A percentile compares a stretch with the other conserved stretches of the same genome.
Conservation (phyloP, 2,329 filamentous ascomycete species). For the Daldinia eschscholtzii region DNA sequence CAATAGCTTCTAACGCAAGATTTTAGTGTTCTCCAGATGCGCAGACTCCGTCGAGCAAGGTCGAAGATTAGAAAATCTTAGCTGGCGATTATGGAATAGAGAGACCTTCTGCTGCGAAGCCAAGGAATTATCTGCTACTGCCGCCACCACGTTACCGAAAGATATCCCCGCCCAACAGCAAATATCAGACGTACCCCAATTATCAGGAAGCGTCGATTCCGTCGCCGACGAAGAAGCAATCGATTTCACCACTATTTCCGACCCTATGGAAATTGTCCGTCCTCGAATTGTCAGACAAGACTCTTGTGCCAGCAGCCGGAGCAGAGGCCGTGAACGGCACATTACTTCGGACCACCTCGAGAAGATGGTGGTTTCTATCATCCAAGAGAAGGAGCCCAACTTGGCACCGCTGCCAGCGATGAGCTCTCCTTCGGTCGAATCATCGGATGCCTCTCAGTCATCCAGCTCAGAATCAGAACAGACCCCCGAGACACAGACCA, state of each 20-base stretch:
- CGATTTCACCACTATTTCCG: constrained; percentile 67
- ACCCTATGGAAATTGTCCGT: constrained; percentile 70
- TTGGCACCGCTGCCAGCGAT: constrained; percentile 64
- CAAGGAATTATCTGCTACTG: constrained; percentile 62
- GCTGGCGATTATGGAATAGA: constrained; percentile 94
- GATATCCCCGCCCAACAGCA: constrained; percentile 61
- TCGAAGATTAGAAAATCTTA: constrained; percentile 91
- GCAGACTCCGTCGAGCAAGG: constrained; percentile 95
- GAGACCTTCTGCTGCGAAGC: constrained; percentile 90
- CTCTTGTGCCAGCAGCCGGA: constrained; percentile 76
- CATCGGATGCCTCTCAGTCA: constrained; percentile 58
- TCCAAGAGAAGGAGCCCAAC: constrained; percentile 84
- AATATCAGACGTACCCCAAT: constrained; percentile 72
- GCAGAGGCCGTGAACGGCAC: constrained; percentile 82
- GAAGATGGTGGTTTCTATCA: constrained; percentile 93
- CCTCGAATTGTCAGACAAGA: constrained; percentile 79
- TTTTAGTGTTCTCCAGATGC: constrained; percentile 89
- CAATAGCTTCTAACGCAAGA: constrained; percentile 51
- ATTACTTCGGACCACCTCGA: constrained; percentile 93
- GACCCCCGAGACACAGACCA: constrained; percentile 56
- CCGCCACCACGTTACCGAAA: constrained; percentile 57
- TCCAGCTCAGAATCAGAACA: constrained; percentile 68
- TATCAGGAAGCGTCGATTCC: constrained; percentile 84
- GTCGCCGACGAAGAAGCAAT: constrained; percentile 75
- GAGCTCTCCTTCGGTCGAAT: constrained; percentile 54